Conservation (phyloP, 2,329 filamentous ascomycete species). For the Penicillium sp. region DNA sequence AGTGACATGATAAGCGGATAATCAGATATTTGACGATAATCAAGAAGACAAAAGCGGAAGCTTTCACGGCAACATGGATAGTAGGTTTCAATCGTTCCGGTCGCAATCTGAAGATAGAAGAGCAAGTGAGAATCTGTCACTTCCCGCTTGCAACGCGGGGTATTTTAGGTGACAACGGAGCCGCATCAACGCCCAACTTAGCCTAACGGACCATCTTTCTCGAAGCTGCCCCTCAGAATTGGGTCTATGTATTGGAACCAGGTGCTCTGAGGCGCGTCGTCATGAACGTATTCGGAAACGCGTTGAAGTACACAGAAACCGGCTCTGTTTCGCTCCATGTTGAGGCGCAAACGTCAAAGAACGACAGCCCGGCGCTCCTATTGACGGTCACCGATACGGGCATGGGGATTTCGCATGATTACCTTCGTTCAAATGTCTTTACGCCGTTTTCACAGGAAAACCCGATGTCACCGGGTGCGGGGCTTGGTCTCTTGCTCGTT, state of each 20-base stretch:
- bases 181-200: no score
- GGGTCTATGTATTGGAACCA: conserved; percentile 53
- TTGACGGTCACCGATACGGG: conserved; percentile 62
- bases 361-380: conserved; percentile 22
- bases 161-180: no score
- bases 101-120: no score
- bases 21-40: no score
- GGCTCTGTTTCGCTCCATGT: conserved; percentile 51
- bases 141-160: no score
- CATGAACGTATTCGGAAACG: conserved; percentile 63
- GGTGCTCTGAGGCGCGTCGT: conserved; percentile 55
- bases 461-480: conserved; percentile 48
- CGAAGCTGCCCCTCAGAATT: conserved; percentile 29
- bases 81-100: no score
- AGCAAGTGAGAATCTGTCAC: no score
- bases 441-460: conserved; percentile 60
- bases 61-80: no score
- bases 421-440: conserved; percentile 59
- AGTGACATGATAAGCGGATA: no score
- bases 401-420: conserved; percentile 63
- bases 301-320: conserved; percentile 58
- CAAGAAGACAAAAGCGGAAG: no score
- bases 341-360: conserved; percentile 23
- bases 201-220: no score
- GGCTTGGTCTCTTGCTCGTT: conserved; percentile 64